Base-by-base conservation (phyloP, 176 grass and related monocot genomes). In the Cenchrus americanus region DNA sequence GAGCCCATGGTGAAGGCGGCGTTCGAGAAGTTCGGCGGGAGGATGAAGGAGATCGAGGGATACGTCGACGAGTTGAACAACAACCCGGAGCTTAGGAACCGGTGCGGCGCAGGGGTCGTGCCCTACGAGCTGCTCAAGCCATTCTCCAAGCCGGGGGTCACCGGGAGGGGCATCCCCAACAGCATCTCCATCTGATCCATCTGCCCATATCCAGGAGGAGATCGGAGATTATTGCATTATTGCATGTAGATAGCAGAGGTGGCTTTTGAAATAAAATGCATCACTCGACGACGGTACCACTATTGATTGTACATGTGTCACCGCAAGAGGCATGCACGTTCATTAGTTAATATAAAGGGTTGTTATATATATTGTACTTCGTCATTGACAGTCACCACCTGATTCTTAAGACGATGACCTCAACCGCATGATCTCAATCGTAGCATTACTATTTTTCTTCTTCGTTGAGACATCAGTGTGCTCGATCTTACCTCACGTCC, bases 71-170 rank as follows among this genome's bases (percentile, higher is more conserved):
- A 75, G 43, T 63, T 89, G 12, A 98, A 98, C 87, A 81, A 73
- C 50, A 47, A 93, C 58, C 54, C 66, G 22, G 79, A 77, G 40
- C 68, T 88, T 24, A 93, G 42, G 80, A 95, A 98, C 81, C 66
- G 96, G 32, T 90, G 84, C 21, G 93, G 96, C n/a, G 96, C 91
- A 6, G 93, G 96, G 11, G 72, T 93, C 68, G 87, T 94, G 11
- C 96, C 93, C 37, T 98, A 98, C 67, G 89, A 95, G 93, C 93
- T 98, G 71, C 84, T 98, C 75, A 92, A 90, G 86, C 96, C 96
- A 0, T 95, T 76, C 80, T 98, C 96, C 24, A 62, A 76, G 46
- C 91, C 96, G 4, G 96, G 93, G 8, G 96, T 92, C 62, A 98
- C 93, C 9, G 96, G 96, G 26, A 92, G 89, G 55, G 96, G 96